Evolutionary conservation across 805 yeast species (phyloP), one percentile per base, ranked within the genome.

Genomic region (Metschnikowia santaceciliae): DNA sequence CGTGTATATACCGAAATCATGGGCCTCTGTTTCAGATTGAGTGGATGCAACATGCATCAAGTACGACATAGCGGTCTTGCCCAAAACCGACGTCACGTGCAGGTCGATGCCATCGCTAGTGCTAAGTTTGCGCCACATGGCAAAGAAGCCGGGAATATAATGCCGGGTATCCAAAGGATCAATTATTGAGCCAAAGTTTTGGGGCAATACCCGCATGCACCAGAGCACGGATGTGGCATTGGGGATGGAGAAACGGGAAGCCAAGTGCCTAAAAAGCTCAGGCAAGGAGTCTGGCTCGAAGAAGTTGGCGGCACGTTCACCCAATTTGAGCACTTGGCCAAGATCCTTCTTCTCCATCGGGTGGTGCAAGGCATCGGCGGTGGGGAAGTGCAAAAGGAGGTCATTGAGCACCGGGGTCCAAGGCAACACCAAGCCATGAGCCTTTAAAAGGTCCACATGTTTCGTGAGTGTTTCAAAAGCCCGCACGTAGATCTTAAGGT

Each of bases 101-200:
- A 83, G 73, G 57, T 88, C 96, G 33, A 81, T 69, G 15, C 80
- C 74, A 37, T 76, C 62, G 56, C 74, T 65, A 52, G 74, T 67
- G 57, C 77, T 67, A 39, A 81, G 67, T 53, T 82, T 73, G 2
- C 79, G 63, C 96, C 96, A 90, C 41, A 88, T 68, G 53, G 87
- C 82, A 57, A 88, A 88, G 6, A 89, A 62, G 2, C 88, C 68
- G 0, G 91, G 83, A 30, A 88, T 63, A 56, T 84, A 82, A 54
- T 82, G 78, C 30, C 80, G 71, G 3, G 80, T 76, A 52, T 76
- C 80, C 7, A 26, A 15, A 2, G 17, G 3, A n/a, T 64, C 61
- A 26, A 35, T 42, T 1, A 66, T 56, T 11, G 55, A 57, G 7
- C 77, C 72, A 48, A 77, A 73, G 2, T 56, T 53, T 13, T 69